Evolutionary conservation across 1,284 basidiomycete species (phyloP).

Genomic region (Pterulicium gracile): DNA sequence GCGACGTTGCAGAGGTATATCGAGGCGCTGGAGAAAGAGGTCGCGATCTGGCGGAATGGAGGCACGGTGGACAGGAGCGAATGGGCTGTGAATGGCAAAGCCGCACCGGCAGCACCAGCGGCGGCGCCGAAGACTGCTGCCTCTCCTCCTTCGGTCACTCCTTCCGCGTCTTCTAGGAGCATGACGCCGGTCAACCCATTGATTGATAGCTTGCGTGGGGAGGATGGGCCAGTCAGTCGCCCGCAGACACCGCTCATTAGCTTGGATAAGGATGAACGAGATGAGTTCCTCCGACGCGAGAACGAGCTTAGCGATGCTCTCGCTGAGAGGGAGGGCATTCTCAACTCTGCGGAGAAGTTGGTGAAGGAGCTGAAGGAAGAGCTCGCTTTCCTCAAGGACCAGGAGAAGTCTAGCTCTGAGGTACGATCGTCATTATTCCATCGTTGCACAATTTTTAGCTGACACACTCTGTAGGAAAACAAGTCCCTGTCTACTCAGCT

Average conservation of each 20-base stretch:
- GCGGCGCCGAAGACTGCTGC: constrained; percentile 51
- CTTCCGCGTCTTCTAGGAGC: constrained; percentile 46
- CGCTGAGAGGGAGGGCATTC: constrained; percentile 81
- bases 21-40: constrained; percentile 82
- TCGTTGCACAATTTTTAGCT: constrained; percentile 4
- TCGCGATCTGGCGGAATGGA: constrained; percentile 86
- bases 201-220: constrained; percentile 64
- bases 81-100: constrained; percentile 71
- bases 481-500: constrained; percentile 84
- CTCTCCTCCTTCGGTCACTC: constrained; percentile 49
- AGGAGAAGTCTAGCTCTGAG: constrained; percentile 69
- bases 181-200: constrained; percentile 77
- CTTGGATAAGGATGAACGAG: constrained; percentile 92
- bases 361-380: constrained; percentile 83
- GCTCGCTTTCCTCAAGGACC: constrained; percentile 83
- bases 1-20: constrained; percentile 83
- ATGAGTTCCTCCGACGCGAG: constrained; percentile 94
- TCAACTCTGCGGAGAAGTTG: constrained; percentile 67
- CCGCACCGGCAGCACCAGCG: constrained; percentile 26
- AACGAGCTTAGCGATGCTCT: constrained; percentile 94
- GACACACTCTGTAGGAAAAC: constrained; percentile 57
- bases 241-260: constrained; percentile 82
- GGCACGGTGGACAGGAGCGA: constrained; percentile 79
- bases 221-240: constrained; percentile 54
- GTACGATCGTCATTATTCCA: constrained; percentile 35